Base-by-base conservation (phyloP, 371 early-diverging fungal genomes). In the Actinomortierella wolfii region DNA sequence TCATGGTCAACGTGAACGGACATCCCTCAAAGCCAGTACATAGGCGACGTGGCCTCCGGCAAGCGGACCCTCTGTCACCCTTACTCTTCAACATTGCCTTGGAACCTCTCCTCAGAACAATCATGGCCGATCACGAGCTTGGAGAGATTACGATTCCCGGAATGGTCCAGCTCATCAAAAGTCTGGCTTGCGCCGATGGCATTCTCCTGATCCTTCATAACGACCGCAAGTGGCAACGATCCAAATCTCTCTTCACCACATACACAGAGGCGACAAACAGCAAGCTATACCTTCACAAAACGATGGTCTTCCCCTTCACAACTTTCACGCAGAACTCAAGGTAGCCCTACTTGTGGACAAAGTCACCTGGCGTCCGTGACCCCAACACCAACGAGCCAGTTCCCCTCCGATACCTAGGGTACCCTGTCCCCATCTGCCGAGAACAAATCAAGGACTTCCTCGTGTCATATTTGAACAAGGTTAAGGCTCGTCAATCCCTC, bases 31-130 rank as follows among this genome's bases (percentile, higher is more conserved):
- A n/a, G 1, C 51, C 66, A 7, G 46, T 64, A 25, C 20, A 26
- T 1, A 60, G 63, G 52, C 21, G 18, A 7, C 51, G 65, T 1
- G 59, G 65, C 2, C 51, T 59, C 1, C 42, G 65, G 2, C 65
- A 64, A 44, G 65, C 59, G 0, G 65, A 64, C 41, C 65, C 59
- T n/a, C 58, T 64, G 2, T 55, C 65, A 6, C 65, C 65, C 9
- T 41, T 58, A 3, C 55, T 64, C 3, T 64, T 50, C 51, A 58
- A 73, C 34, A 48, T 67, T 6, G 59, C 59, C 4, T 50, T 73
- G 17, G 67, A 69, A 50, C 79, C 77, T 0, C 59, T 78, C 0
- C 41, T 81, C 2, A 53, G n/a, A n/a, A n/a, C 53, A 1, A 43
- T 80, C n/a, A 43, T 51, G 2, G 3, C 1, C 5, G 20, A 54